Conservation (phyloP, 2,329 filamentous ascomycete genomes). For the Ilyonectria destructans region DNA sequence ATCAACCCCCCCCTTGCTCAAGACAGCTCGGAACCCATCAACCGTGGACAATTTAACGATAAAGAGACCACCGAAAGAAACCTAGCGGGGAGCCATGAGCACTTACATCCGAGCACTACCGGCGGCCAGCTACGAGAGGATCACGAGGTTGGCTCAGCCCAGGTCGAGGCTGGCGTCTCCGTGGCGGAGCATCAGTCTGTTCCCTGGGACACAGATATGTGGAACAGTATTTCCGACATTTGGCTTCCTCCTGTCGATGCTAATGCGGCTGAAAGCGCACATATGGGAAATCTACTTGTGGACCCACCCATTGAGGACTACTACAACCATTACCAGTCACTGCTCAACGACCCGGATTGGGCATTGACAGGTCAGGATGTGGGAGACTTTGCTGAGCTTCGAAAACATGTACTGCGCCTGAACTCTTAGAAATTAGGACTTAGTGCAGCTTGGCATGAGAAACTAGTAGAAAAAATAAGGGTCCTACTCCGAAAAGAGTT, state of each 20-base stretch:
- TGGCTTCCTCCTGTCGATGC: conserved; percentile 15
- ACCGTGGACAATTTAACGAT: neutral
- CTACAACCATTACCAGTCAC: conserved; percentile 17
- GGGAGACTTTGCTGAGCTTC: conserved; percentile 24
- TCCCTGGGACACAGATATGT: conserved; percentile 1
- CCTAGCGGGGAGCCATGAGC: neutral
- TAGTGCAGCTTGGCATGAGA: neutral
- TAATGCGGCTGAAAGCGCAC: neutral
- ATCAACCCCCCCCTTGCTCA: neutral
- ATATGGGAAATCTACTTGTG: neutral
- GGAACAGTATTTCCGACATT: conserved; percentile 13
- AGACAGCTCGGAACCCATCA: neutral
- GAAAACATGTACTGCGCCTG: conserved; percentile 17
- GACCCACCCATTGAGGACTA: conserved; percentile 16
- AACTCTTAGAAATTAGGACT: neutral
- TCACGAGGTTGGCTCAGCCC: neutral
- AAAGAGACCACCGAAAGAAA: neutral
- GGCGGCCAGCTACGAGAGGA: neutral
- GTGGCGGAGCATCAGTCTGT: neutral
- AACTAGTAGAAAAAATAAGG: neutral
- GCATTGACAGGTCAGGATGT: conserved; percentile 18
- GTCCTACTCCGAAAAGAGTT: neutral
- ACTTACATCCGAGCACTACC: neutral
- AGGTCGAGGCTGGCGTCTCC: neutral
- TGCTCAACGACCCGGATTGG: conserved; percentile 21